phyloP scores from a whole-genome alignment of 1,284 basidiomycete genomes.

The Abortiporus biennis region DNA sequence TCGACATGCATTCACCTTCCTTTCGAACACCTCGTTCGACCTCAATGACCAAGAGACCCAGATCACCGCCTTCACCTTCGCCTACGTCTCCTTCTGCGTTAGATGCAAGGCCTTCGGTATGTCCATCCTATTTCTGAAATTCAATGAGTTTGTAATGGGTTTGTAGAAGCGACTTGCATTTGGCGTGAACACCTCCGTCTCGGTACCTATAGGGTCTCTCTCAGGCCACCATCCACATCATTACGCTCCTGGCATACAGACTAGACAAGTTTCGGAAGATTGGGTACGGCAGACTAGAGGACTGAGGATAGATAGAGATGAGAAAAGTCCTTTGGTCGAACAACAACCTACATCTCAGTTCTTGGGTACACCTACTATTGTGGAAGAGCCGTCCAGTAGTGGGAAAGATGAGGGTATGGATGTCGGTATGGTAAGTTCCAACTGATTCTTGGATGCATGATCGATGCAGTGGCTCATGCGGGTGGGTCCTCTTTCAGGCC shows the following conservation, averaged over 20 bases:
- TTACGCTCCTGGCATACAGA: too few species aligned
- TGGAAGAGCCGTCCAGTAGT: not conserved
- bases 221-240: too few species aligned
- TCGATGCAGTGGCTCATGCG: not conserved
- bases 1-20: constrained; percentile 35
- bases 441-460: not conserved
- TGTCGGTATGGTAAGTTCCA: not conserved
- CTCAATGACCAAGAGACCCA: constrained; percentile 40
- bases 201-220: constrained; percentile 22
- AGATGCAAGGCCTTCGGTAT: constrained; percentile 48
- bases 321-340: constrained; percentile 33
- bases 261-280: constrained; percentile 43
- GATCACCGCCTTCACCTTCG: constrained; percentile 46
- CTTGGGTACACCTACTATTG: not conserved
- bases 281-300: constrained; percentile 63
- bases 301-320: constrained; percentile 39
- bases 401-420: not conserved
- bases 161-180: constrained; percentile 52
- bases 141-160: not conserved
- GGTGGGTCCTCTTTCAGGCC: not conserved
- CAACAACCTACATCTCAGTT: not conserved
- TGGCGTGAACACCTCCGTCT: constrained; percentile 24
- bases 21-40: constrained; percentile 28
- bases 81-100: constrained; percentile 17
- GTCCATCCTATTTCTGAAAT: constrained; percentile 13